phyloP scores from a whole-genome alignment of 257 asterid species.

The Leptodermis oblonga region DNA sequence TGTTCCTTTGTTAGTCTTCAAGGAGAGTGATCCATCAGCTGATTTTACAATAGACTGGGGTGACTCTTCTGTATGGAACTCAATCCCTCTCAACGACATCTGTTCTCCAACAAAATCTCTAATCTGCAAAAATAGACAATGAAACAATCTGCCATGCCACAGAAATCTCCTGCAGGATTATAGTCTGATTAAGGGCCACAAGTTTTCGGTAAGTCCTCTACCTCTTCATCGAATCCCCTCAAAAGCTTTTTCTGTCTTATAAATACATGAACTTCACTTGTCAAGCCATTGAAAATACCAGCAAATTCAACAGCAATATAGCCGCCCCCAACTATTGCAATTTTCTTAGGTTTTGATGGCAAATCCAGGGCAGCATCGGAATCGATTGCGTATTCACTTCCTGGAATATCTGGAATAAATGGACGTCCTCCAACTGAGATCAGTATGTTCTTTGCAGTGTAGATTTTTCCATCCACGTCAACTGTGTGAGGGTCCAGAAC shows the following conservation, averaged over 20 bases:
- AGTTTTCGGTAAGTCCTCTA: slow-evolving; percentile 11
- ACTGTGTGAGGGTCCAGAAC: slow-evolving; percentile 88
- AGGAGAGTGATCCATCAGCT: slow-evolving; percentile 68
- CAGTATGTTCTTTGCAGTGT: slow-evolving; percentile 84
- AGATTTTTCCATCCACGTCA: slow-evolving; percentile 77
- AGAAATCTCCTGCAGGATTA: neutral
- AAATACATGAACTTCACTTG: slow-evolving; percentile 81
- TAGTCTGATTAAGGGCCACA: too few species aligned
- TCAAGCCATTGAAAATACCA: slow-evolving; percentile 93
- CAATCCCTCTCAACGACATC: slow-evolving; percentile 81
- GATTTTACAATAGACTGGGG: slow-evolving; percentile 78
- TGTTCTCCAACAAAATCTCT: slow-evolving; percentile 93
- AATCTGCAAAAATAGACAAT: slow-evolving; percentile 48
- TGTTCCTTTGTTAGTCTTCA: slow-evolving; percentile 87
- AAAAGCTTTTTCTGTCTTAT: slow-evolving; percentile 85
- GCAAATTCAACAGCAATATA: slow-evolving; percentile 99
- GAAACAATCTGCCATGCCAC: slow-evolving; percentile 15
- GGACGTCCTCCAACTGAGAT: slow-evolving; percentile 98
- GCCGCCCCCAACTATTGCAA: slow-evolving; percentile 97
- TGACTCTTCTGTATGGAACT: slow-evolving; percentile 78
- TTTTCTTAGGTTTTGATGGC: slow-evolving; percentile 72
- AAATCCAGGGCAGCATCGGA: slow-evolving; percentile 97
- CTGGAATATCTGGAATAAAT: slow-evolving; percentile 91
- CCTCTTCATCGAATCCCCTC: slow-evolving; percentile 99
- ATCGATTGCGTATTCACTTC: slow-evolving; percentile 81